These are phyloP conservation scores for Rhodamnia argentea DNA, from an alignment of 345 rosid species.

Conservation along the genomic window DNA sequence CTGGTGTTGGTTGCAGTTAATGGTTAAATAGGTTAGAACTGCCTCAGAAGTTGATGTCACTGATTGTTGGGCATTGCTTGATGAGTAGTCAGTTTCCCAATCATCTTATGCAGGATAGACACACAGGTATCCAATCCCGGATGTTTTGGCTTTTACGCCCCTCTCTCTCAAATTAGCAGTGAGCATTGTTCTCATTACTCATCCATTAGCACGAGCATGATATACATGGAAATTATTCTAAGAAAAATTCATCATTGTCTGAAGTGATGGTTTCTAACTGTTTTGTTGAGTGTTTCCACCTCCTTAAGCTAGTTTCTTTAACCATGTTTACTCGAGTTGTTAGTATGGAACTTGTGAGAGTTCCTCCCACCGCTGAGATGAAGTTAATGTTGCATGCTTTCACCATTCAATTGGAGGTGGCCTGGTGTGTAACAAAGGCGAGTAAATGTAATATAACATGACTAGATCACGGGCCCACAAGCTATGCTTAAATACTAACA, in stretches of 20 bases:
- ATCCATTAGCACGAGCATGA: neutral
- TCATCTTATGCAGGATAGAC: neutral
- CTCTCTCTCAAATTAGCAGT: neutral
- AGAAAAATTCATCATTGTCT: neutral
- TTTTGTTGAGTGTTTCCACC: neutral
- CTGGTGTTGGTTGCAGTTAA: neutral
- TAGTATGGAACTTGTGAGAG: slow-evolving; percentile 81
- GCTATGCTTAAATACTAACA: neutral
- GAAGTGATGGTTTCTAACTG: neutral
- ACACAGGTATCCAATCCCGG: neutral
- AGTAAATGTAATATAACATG: neutral
- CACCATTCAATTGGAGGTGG: slow-evolving; percentile 87
- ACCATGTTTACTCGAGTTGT: slow-evolving; percentile 70
- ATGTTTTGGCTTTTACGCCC: neutral
- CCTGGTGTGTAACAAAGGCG: slow-evolving; percentile 74
- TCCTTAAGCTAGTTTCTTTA: neutral
- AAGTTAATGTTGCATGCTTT: slow-evolving; percentile 83
- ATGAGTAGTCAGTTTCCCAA: neutral
- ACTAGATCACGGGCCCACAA: neutral
- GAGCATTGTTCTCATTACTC: neutral
- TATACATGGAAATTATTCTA: neutral
- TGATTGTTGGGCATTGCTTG: neutral
- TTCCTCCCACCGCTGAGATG: slow-evolving; percentile 81
- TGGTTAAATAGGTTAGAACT: neutral
- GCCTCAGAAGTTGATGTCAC: neutral